These are phyloP conservation scores for Hyaloscypha bicolor DNA, from an alignment of 495 filamentous ascomycete species.

Conservation along the genomic window DNA sequence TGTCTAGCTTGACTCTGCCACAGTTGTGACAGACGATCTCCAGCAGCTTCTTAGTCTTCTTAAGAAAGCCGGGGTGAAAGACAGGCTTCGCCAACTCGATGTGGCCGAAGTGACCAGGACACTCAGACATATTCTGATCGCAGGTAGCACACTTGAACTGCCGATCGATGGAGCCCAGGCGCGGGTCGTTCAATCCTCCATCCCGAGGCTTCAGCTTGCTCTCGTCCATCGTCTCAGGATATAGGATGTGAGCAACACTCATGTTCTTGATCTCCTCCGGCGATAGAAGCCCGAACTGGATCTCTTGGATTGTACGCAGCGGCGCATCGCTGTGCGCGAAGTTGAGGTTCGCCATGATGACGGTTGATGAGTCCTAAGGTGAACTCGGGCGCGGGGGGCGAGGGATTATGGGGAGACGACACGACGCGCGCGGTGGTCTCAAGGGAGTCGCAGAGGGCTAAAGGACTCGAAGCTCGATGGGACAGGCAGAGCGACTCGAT, in stretches of 20 bases:
- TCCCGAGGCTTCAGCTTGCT: conserved; percentile 82
- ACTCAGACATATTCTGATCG: conserved; percentile 89
- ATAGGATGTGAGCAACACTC: conserved; percentile 90
- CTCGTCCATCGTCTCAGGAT: conserved; percentile 99
- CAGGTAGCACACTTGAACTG: conserved; percentile 94
- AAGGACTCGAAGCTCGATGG: conserved; percentile 11
- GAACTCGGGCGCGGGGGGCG: conserved; percentile 13
- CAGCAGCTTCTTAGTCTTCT: conserved; percentile 95
- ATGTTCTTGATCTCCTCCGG: conserved; percentile 98
- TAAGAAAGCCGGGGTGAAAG: conserved; percentile 94
- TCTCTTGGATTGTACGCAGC: conserved; percentile 93
- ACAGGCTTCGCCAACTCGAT: conserved; percentile 95
- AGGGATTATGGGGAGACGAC: background rate
- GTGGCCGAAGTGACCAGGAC: conserved; percentile 96
- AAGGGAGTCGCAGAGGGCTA: conserved; percentile 11
- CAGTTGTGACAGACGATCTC: conserved; percentile 99
- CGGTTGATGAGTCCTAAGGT: conserved; percentile 5
- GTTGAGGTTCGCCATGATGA: conserved; percentile 88
- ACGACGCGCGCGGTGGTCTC: background rate
- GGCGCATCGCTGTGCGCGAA: conserved; percentile 94
- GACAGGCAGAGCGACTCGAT: conserved; percentile 22
- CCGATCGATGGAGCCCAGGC: conserved; percentile 91
- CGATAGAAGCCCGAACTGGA: conserved; percentile 95
- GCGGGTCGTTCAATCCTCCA: conserved; percentile 89
- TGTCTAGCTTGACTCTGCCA: conserved; percentile 90